phyloP scores from a whole-genome alignment of 2,329 filamentous ascomycete species.

The Penicillium paneum region DNA sequence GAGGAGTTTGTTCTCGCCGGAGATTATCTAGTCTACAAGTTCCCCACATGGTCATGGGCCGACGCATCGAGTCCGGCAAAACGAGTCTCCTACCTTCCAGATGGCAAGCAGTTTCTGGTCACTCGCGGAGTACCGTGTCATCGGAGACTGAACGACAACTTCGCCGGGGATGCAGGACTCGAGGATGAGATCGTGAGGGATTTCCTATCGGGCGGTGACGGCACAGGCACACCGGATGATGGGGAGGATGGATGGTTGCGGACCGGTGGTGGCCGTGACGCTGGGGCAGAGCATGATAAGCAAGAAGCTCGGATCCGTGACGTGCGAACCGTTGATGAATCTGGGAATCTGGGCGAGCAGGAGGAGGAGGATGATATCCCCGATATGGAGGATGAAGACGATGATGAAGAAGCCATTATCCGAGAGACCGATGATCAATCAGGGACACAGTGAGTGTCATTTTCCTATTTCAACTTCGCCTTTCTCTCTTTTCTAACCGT shows the following conservation, averaged over 20 bases:
- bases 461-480: neutral
- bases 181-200: slow-evolving; percentile 84
- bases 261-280: slow-evolving; percentile 67
- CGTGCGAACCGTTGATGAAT: slow-evolving; percentile 84
- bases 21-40: slow-evolving; percentile 98
- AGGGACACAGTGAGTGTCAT: slow-evolving; percentile 53
- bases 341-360: slow-evolving; percentile 76
- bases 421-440: slow-evolving; percentile 59
- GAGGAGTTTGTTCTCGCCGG: slow-evolving; percentile 95
- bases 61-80: slow-evolving; percentile 78
- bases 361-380: slow-evolving; percentile 74
- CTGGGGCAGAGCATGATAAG: slow-evolving; percentile 53
- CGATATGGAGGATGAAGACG: slow-evolving; percentile 96
- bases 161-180: slow-evolving; percentile 80
- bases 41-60: slow-evolving; percentile 96
- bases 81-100: slow-evolving; percentile 75
- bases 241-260: slow-evolving; percentile 89
- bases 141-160: slow-evolving; percentile 85
- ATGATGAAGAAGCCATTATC: slow-evolving; percentile 93
- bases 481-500: slow-evolving; percentile 2
- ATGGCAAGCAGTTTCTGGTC: slow-evolving; percentile 91
- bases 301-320: slow-evolving; percentile 75
- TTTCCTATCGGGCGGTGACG: slow-evolving; percentile 57
- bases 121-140: slow-evolving; percentile 94
- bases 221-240: slow-evolving; percentile 63